Evolutionary conservation across 805 yeast genomes (phyloP).

Genomic region (Kuraishia cidri): DNA sequence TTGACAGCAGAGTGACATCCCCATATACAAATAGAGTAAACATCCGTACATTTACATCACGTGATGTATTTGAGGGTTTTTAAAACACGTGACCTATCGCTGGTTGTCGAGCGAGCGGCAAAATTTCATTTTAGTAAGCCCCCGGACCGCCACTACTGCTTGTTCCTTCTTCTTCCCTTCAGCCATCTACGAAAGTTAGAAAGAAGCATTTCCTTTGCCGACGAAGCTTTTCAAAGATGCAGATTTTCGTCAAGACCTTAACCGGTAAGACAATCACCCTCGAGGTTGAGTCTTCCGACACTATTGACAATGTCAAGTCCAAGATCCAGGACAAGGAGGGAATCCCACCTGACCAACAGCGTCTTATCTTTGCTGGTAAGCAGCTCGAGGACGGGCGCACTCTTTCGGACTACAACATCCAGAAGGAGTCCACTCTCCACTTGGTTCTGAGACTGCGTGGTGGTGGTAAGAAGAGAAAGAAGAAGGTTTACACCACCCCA

Average conservation of each 20-base stretch:
- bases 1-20: too few relatives aligned
- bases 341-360: conserved; percentile 99
- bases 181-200: too few relatives aligned
- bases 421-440: conserved; percentile 97
- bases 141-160: too few relatives aligned
- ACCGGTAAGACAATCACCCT: conserved; percentile 95
- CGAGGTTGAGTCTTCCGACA: conserved; percentile 98
- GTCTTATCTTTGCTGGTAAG: conserved; percentile 99
- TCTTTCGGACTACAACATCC: conserved; percentile 98
- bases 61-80: too few relatives aligned
- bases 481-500: conserved; percentile 99
- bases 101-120: too few relatives aligned
- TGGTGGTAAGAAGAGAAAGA: conserved; percentile 99
- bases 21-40: too few relatives aligned
- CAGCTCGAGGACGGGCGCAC: conserved; percentile 99
- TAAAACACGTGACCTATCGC: too few relatives aligned
- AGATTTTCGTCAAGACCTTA: conserved; percentile 76
- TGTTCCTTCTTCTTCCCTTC: too few relatives aligned
- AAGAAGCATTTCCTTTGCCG: conserved; percentile 26
- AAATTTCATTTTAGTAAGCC: too few relatives aligned
- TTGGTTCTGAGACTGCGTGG: conserved; percentile 94
- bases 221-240: conserved; percentile 35
- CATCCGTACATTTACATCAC: too few relatives aligned
- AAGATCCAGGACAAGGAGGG: conserved; percentile 99
- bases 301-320: conserved; percentile 97